Evolutionary conservation across 2,329 filamentous ascomycete genomes (phyloP), one percentile per base, ranked within the genome.

Genomic region (Geosmithia flava): DNA sequence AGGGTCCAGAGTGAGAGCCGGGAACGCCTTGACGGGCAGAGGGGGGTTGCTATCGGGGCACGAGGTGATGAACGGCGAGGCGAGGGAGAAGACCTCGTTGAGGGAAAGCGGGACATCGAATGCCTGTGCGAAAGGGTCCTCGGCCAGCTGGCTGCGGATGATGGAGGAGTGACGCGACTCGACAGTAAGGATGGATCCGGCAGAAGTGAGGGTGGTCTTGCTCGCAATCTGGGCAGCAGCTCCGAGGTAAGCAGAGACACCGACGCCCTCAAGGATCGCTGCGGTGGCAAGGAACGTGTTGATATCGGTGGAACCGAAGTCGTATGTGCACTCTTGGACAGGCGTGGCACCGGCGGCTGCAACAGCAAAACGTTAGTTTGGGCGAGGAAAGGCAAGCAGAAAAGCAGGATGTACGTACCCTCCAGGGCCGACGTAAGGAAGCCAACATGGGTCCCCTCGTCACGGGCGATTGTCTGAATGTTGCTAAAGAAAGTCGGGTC

Each of bases 91-190:
- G 45, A 85, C 78, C 55, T 74, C 64, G 60, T 81, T 72, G 57
- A 75, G 69, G 53, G 64, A 62, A 39, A 84, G 68, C 0, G 80
- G 76, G 20, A 72, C 69, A 53, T 83, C 81, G 53, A 81, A 81
- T 7, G 80, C 63, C 53, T 77, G 70, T 1, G 80, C 66, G 56
- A 78, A 80, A 2, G 80, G 76, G 4, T 62, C 60, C 55, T 77
- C 58, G 45, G 66, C 61, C 17, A 72, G 62, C 10, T 65, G 64
- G 29, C 66, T 7, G 47, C 81, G 76, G 53, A 83, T 64, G 65
- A 78, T 80, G 1, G 80, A 63, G 2, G 72, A 72, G 68, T 85
- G 82, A 2, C 81, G 73, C 6, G 80, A 70, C 63, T 86, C 82
- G 37, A 83, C 71, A 20, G 62, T 63, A 29, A 85, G 65, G 59